Base-by-base conservation (phyloP, 139 green algal genomes). In the Pseudopediastrum boryanum region DNA sequence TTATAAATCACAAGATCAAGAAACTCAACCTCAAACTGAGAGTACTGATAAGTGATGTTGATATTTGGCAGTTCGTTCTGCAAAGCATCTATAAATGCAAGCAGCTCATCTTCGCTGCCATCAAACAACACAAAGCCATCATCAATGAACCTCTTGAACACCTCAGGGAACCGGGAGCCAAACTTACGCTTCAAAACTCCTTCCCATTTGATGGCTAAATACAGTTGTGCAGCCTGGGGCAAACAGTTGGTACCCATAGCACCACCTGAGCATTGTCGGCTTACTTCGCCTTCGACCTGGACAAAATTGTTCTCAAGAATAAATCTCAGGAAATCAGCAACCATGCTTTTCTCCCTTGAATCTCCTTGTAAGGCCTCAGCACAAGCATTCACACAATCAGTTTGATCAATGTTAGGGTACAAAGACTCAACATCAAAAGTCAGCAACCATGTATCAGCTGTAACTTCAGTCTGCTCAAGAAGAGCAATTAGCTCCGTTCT, bases 231-330 rank as follows among this genome's bases (percentile, higher is more conserved):
- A 42, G 69, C 50, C 4, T 35, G 50, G 50, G 69, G 69, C 69
- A 77, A 66, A 21, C 69, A 77, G 50, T 77, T 66, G 50, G 69
- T 77, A 36, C 69, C 69, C 69, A 77, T 77, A 16, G 69, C 69
- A 65, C 50, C 48, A 4, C 68, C 68, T 64, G 41, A 77, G 8
- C 50, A 27, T 27, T 77, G 69, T 25, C 42, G 35, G 50, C 65
- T 66, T 21, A 66, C 16, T 36, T 42, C 50, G 69, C 33, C 50
- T 65, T 77, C 51, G 36, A 66, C 50, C 36, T 50, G 50, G 27
- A 77, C 69, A 27, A 77, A 50, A 65, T 66, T 77, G 33, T 66
- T 36, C 33, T 65, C 25, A 39, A 77, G 33, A 35, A 77, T 36
- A 66, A 77, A 50, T 39, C 43, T n/a, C 31, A 77, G 38, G n/a